A percentile compares a stretch with the other conserved stretches of the same genome.
Evolutionary conservation across 2,329 filamentous ascomycete genomes (phyloP).

Genomic region (Diaporthe sp.): DNA sequence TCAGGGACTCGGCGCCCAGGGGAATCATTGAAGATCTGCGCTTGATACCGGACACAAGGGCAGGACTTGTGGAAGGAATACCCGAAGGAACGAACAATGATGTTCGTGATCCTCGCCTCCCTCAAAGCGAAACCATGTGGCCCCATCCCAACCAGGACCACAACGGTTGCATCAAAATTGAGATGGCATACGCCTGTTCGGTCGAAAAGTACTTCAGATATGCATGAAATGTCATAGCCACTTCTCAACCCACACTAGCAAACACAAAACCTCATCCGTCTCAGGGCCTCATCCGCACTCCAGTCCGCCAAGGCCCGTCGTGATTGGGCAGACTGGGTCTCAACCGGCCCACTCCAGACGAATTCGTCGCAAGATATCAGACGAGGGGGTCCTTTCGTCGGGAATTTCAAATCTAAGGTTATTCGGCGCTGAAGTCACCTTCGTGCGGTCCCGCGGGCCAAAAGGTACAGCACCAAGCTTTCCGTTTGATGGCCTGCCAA

Average conservation of each 20-base stretch:
- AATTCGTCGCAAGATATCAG: slow-evolving; percentile 35
- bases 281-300: slow-evolving; percentile 54
- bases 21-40: neutral
- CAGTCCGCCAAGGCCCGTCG: slow-evolving; percentile 52
- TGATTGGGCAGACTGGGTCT: slow-evolving; percentile 27
- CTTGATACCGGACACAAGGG: neutral
- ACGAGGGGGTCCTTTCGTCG: slow-evolving; percentile 24
- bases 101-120: slow-evolving; percentile 18
- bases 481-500: slow-evolving; percentile 32
- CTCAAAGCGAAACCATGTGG: slow-evolving; percentile 10
- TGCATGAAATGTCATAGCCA: slow-evolving; percentile 31
- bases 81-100: slow-evolving; percentile 1
- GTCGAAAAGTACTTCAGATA: neutral
- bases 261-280: slow-evolving; percentile 39
- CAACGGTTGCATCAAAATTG: slow-evolving; percentile 28
- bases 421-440: slow-evolving; percentile 7
- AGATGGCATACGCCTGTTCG: slow-evolving; percentile 33
- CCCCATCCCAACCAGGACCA: slow-evolving; percentile 20
- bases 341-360: neutral
- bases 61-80: slow-evolving; percentile 2
- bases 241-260: slow-evolving; percentile 33
- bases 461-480: slow-evolving; percentile 13
- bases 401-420: slow-evolving; percentile 35
- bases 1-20: slow-evolving; percentile 5
- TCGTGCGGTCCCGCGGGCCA: neutral